phyloP scores from a whole-genome alignment of 306 rosid genomes.

The Clitoria ternatea region DNA sequence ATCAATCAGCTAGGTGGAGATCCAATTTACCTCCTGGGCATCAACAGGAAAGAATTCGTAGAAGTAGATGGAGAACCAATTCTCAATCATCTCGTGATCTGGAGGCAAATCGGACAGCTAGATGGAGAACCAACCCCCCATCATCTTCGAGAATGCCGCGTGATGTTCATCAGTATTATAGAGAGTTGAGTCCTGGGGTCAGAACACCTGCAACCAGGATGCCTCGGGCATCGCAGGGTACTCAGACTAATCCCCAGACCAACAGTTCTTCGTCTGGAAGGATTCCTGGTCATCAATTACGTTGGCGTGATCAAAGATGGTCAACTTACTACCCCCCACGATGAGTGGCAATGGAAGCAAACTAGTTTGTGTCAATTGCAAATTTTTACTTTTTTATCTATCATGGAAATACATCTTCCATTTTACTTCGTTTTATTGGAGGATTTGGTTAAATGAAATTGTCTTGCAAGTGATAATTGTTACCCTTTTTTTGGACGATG shows the following conservation, averaged over 20 bases:
- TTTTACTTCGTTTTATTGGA: not conserved
- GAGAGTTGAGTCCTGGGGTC: slow-evolving; percentile 20
- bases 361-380: not conserved
- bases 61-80: slow-evolving; percentile 29
- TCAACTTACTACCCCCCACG: slow-evolving; percentile 35
- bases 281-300: slow-evolving; percentile 25
- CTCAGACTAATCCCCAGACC: slow-evolving; percentile 14
- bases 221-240: slow-evolving; percentile 10
- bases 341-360: slow-evolving; percentile 10
- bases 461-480: not conserved
- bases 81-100: slow-evolving; percentile 3
- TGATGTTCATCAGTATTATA: not conserved
- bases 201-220: slow-evolving; percentile 25
- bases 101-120: slow-evolving; percentile 23
- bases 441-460: slow-evolving; percentile 13
- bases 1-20: slow-evolving; percentile 43
- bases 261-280: slow-evolving; percentile 26
- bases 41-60: slow-evolving; percentile 22
- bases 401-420: not conserved
- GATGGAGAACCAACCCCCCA: slow-evolving; percentile 35
- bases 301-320: slow-evolving; percentile 62
- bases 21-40: slow-evolving; percentile 33
- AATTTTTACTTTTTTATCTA: not conserved
- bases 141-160: slow-evolving; percentile 29
- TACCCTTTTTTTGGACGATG: not conserved